Evolutionary conservation across 2,329 filamentous ascomycete genomes (phyloP), one percentile per base, ranked within the genome.

Genomic region (Neopestalotiopsis rosae): DNA sequence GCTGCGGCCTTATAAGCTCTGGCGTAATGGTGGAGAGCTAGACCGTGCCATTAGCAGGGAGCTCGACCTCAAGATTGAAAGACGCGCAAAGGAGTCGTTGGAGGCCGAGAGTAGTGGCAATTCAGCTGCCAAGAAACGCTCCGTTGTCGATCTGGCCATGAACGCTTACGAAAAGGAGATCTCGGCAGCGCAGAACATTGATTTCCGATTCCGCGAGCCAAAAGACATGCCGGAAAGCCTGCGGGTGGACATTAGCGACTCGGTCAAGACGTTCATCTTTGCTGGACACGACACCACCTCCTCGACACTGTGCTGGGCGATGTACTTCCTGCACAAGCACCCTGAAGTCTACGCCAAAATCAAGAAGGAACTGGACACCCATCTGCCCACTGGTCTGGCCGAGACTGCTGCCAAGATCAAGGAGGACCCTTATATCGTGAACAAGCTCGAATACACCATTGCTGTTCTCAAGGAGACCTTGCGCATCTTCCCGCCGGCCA

Each of bases 401-500:
- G 40, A 67, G 12, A 63, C 66, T 6, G 57, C 34, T 10, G 17
- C 20, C 5, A 62, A 42, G 40, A 42, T 67, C 9, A 30, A 49
- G 32, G 38, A 62, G 24, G 24, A 45, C 14, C 57, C 57, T 24
- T 56, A 63, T 38, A 32, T 62, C n/a, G 34, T 67, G 14, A 62
- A 63, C 20, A 40, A 63, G 40, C 58, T 67, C 13, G 40, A 49
- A 28, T 67, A 67, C 32, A 67, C 58, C 9, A 52, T 20, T n/a
- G 59, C 66, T 32, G 66, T 67, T n/a, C 45, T 67, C 52, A 62
- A 63, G 7, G 66, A 67, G 28, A 67, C 58, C n/a, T 10, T 67
- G n/a, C 66, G 57, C 32, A 14, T 67, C 14, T 61, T 59, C 24
- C 65, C 32, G 6, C 14, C 38, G 12, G 57, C 30, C 6, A 45